Conservation (phyloP, 352 stramenopile species). For the Elongisporangium anandrum region DNA sequence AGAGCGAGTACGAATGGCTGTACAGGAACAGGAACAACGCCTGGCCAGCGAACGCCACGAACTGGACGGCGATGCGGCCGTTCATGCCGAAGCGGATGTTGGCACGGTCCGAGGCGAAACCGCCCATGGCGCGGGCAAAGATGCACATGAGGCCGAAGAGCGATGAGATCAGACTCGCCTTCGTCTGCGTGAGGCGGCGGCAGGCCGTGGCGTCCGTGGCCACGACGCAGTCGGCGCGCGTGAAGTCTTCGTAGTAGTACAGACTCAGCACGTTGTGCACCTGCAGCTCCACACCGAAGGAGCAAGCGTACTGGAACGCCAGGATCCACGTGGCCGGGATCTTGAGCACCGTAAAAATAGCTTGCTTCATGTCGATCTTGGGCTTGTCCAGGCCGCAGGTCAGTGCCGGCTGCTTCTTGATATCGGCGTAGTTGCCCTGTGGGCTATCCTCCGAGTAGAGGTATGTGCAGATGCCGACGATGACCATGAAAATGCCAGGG, state of each 20-base stretch:
- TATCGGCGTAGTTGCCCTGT: constrained; percentile 89
- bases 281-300: constrained; percentile 93
- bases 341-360: constrained; percentile 32
- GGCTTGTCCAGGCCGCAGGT: constrained; percentile 19
- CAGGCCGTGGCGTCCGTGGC: constrained; percentile 15
- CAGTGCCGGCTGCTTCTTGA: constrained; percentile 25
- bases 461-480: constrained; percentile 59
- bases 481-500: constrained; percentile 82
- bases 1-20: constrained; percentile 39
- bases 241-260: constrained; percentile 90
- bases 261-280: constrained; percentile 92
- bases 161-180: constrained; percentile 79
- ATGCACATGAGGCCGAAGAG: constrained; percentile 94
- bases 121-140: constrained; percentile 87
- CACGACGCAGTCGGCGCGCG: constrained; percentile 36
- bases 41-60: constrained; percentile 66
- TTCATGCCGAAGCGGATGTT: constrained; percentile 81
- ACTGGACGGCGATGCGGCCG: constrained; percentile 79
- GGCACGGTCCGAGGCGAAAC: constrained; percentile 72
- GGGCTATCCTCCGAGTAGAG: constrained; percentile 90
- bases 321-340: constrained; percentile 88
- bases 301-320: constrained; percentile 89
- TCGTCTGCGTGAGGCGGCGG: constrained; percentile 32
- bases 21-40: constrained; percentile 84
- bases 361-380: constrained; percentile 7